These are phyloP conservation scores for Dendrobium nobile DNA, from an alignment of 106 monocot genomes.

Conservation along the genomic window DNA sequence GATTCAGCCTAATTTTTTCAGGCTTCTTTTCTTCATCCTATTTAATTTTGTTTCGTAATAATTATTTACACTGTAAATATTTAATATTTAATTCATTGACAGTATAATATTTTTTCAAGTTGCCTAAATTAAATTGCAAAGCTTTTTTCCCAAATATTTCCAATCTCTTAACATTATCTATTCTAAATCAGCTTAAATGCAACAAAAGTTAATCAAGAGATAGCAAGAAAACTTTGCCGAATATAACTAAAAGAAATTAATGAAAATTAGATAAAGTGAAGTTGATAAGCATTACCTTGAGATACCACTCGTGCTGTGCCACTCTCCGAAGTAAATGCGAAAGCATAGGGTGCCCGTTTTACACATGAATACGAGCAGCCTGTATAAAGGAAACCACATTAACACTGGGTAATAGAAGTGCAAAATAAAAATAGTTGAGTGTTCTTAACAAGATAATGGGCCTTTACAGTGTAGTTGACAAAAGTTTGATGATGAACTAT, in stretches of 20 bases:
- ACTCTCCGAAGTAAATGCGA: conserved; percentile 53
- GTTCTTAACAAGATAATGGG: neutral
- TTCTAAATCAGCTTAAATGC: neutral
- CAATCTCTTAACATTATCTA: neutral
- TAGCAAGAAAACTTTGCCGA: neutral
- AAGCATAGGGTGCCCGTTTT: conserved; percentile 69
- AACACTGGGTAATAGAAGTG: neutral
- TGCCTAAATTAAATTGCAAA: no score
- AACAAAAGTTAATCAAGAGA: neutral
- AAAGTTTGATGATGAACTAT: no score
- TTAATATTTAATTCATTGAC: no score
- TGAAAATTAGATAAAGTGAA: neutral
- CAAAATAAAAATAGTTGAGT: neutral
- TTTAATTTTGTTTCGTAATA: no score
- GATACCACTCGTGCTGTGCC: conserved; percentile 69
- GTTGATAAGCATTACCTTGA: conserved; percentile 41
- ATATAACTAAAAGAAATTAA: neutral
- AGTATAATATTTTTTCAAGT: no score
- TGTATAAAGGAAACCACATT: conserved; percentile 9
- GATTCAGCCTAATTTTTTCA: no score
- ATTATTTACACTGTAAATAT: no score
- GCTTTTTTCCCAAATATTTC: no score
- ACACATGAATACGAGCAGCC: conserved; percentile 94
- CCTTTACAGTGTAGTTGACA: neutral
- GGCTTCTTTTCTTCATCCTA: no score